phyloP scores from a whole-genome alignment of 1,284 basidiomycete genomes.

The Coniferiporia sulphurascens region DNA sequence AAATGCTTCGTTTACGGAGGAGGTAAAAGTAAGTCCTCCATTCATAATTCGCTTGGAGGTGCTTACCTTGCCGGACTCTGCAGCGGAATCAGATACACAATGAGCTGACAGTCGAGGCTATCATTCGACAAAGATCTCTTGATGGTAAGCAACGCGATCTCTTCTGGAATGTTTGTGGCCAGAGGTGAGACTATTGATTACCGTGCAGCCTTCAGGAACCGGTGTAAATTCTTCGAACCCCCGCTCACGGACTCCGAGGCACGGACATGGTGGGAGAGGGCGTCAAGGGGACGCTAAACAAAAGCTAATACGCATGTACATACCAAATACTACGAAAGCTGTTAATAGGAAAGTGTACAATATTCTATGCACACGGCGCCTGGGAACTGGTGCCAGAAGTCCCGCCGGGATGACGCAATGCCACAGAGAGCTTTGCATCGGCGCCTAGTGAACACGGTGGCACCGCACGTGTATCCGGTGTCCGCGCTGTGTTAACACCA shows the following conservation, averaged over 20 bases:
- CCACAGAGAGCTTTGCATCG: no score
- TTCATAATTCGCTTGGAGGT: background rate
- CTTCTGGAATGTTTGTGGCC: background rate
- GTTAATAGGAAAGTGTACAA: background rate
- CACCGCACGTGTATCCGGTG: background rate
- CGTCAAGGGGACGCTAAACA: constrained; percentile 4
- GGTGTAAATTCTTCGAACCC: constrained; percentile 80
- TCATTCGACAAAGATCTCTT: constrained; percentile 71
- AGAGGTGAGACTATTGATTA: background rate
- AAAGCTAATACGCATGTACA: background rate
- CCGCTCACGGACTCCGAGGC: constrained; percentile 57
- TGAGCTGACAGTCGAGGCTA: constrained; percentile 75
- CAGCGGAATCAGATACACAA: constrained; percentile 78
- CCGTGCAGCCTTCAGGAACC: constrained; percentile 66
- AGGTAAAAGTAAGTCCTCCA: constrained; percentile 59
- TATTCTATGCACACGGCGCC: no score
- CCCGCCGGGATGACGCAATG: no score
- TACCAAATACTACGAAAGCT: background rate
- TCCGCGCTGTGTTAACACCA: background rate
- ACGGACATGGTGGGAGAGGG: constrained; percentile 56
- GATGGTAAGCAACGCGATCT: constrained; percentile 53
- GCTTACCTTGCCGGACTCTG: background rate
- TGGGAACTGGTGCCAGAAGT: no score
- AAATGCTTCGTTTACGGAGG: constrained; percentile 59
- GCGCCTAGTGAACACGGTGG: background rate